Conservation (phyloP, 495 filamentous ascomycete genomes). For the Symbiotaphrina buchneri region DNA sequence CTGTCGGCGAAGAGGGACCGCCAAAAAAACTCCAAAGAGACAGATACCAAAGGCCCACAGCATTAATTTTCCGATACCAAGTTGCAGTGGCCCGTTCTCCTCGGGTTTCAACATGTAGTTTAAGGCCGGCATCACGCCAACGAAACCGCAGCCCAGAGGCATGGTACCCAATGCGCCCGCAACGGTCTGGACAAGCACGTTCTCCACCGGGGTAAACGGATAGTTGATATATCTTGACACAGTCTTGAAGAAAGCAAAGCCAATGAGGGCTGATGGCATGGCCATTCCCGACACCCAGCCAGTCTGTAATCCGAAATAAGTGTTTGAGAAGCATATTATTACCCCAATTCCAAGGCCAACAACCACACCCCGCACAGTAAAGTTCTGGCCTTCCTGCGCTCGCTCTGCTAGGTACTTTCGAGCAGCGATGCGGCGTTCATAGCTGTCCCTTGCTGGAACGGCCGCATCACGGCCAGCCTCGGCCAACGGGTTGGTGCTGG, state of each 20-base stretch:
- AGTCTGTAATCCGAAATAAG: constrained; percentile 94
- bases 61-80: constrained; percentile 54
- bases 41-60: constrained; percentile 82
- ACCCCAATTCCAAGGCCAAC: constrained; percentile 71
- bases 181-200: constrained; percentile 92
- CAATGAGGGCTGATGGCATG: constrained; percentile 87
- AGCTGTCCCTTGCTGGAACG: neutral
- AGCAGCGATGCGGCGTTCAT: constrained; percentile 12
- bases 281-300: constrained; percentile 75
- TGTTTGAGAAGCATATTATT: constrained; percentile 86
- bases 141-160: constrained; percentile 90
- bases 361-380: constrained; percentile 60
- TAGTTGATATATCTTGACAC: constrained; percentile 42
- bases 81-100: constrained; percentile 52
- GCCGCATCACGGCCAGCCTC: neutral
- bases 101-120: constrained; percentile 56
- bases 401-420: constrained; percentile 14
- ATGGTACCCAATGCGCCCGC: constrained; percentile 90
- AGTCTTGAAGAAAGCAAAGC: constrained; percentile 87
- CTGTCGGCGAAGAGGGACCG: constrained; percentile 66
- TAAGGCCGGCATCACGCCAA: constrained; percentile 81
- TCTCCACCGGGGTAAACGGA: constrained; percentile 87
- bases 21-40: constrained; percentile 92
- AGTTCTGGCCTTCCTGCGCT: constrained; percentile 26
- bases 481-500: constrained; percentile 3